These are phyloP conservation scores for Westerdykella aurantiaca DNA, from an alignment of 2,329 filamentous ascomycete genomes.

Conservation along the genomic window DNA sequence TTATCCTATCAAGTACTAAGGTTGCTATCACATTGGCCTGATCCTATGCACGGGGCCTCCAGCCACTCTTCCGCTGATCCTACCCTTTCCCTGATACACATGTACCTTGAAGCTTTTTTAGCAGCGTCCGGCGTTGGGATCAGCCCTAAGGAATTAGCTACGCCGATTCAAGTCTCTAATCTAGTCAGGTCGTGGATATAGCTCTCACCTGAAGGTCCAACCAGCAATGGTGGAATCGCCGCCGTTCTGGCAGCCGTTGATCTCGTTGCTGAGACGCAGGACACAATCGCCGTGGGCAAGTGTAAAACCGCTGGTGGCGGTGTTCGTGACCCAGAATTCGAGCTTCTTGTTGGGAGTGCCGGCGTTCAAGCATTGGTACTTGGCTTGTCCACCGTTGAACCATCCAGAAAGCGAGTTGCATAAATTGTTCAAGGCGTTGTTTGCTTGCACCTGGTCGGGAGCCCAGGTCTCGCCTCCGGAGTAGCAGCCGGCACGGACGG, in stretches of 20 bases:
- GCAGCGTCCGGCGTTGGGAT: slow-evolving; percentile 1
- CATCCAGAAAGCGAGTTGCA: slow-evolving; percentile 1
- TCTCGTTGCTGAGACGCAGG: slow-evolving; percentile 2
- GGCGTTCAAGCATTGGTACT: slow-evolving; percentile 1
- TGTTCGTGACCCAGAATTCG: slow-evolving; percentile 1
- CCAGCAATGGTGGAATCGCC: background rate
- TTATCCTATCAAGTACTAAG: too few species aligned
- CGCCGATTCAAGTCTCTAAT: background rate
- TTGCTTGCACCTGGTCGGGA: slow-evolving; percentile 1
- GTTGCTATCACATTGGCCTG: too few species aligned
- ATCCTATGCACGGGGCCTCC: too few species aligned
- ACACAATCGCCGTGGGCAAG: slow-evolving; percentile 1
- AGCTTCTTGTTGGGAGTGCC: slow-evolving; percentile 1
- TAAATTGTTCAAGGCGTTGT: background rate
- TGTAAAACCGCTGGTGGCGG: background rate
- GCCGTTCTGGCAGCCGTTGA: slow-evolving; percentile 1
- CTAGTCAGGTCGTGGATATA: background rate
- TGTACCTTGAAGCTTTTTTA: too few species aligned
- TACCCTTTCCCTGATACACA: too few species aligned
- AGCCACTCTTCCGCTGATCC: too few species aligned
- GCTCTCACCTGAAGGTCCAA: slow-evolving; percentile 1
- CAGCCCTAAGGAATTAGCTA: background rate
- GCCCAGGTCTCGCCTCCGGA: background rate
- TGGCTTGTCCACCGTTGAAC: background rate
- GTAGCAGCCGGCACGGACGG: slow-evolving; percentile 1